Base-by-base conservation (phyloP, 352 stramenopile species). In the Globisporangium okanoganense region DNA sequence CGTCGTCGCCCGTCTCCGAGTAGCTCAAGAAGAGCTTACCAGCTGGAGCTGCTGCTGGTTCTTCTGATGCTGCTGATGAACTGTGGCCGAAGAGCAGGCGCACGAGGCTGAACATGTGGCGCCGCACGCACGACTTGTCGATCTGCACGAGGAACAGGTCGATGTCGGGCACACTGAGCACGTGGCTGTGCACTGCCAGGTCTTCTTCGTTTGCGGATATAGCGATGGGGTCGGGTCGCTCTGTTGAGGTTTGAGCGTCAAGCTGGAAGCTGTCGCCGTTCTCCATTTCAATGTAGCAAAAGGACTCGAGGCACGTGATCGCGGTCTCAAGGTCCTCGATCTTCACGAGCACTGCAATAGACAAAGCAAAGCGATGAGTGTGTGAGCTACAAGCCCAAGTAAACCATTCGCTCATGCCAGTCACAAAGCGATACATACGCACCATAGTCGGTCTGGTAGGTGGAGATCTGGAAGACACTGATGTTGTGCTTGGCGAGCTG, bases 391-490 rank as follows among this genome's bases (percentile, higher is more conserved):
- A 9, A 43, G 25, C 3, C 6, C 47, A 36, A 18, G 14, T n/a
- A n/a, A n/a, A n/a, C 5, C 14, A 35, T 52, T 24, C 16, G 14
- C 22, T 25, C 45, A 14, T 18, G 25, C 8, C 10, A 7, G 6
- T 49, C 9, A 33, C n/a, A 7, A 27, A 33, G 27, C 14, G 20
- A n/a, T n/a, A 22, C 27, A 67, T 44, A n/a, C 74, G 55, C 45
- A 85, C 78, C 77, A 41, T 86, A 89, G 61, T 89, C 79, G 9
- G 77, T 85, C 51, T 89, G 79, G 65, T 87, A 89, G 16, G 79
- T 86, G 5, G 79, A 89, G 69, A 89, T 81, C 73, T 87, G 78
- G 58, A 87, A 87, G 18, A 89, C 79, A 49, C 75, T 86, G 59
- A 89, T 70, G 7, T 65, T 49, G 53, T 85, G 65, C 25, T 54